Evolutionary conservation across 768 basidiomycete species (phyloP).

Genomic region (Tricholoma furcatifolium): DNA sequence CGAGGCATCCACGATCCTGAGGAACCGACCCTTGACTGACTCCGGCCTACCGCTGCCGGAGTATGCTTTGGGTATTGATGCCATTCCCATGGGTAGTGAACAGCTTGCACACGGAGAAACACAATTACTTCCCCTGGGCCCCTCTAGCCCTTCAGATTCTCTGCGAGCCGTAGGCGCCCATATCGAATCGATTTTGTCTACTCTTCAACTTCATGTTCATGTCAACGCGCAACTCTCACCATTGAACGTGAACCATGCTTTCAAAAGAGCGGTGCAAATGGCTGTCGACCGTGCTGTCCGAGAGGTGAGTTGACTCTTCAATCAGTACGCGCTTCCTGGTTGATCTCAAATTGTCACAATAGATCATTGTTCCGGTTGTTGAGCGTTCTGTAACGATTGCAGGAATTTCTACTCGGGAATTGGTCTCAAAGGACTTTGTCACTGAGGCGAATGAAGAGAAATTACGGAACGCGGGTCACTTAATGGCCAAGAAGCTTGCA

Average conservation of each 20-base stretch:
- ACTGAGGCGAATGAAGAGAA: slow-evolving; percentile 90
- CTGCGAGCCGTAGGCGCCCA: slow-evolving; percentile 73
- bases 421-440: slow-evolving; percentile 94
- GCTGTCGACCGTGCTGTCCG: slow-evolving; percentile 94
- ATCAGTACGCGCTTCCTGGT: slow-evolving; percentile 5
- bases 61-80: slow-evolving; percentile 77
- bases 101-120: slow-evolving; percentile 56
- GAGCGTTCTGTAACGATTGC: slow-evolving; percentile 98
- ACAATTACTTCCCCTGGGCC: slow-evolving; percentile 61
- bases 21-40: slow-evolving; percentile 68
- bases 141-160: slow-evolving; percentile 58
- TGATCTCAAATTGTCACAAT: background rate
- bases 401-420: slow-evolving; percentile 93
- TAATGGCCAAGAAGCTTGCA: slow-evolving; percentile 97
- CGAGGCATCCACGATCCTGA: slow-evolving; percentile 80
- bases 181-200: slow-evolving; percentile 75
- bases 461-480: slow-evolving; percentile 85
- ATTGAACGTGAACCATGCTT: slow-evolving; percentile 72
- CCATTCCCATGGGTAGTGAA: slow-evolving; percentile 74
- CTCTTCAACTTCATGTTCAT: slow-evolving; percentile 69
- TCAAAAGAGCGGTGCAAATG: slow-evolving; percentile 88
- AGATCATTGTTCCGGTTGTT: slow-evolving; percentile 97
- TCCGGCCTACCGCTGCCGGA: slow-evolving; percentile 70
- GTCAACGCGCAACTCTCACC: slow-evolving; percentile 78
- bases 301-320: slow-evolving; percentile 54